A percentile compares a stretch with the other conserved stretches of the same genome.
phyloP scores from a whole-genome alignment of 495 filamentous ascomycete genomes.

The Friedmanniomyces endolithicus region DNA sequence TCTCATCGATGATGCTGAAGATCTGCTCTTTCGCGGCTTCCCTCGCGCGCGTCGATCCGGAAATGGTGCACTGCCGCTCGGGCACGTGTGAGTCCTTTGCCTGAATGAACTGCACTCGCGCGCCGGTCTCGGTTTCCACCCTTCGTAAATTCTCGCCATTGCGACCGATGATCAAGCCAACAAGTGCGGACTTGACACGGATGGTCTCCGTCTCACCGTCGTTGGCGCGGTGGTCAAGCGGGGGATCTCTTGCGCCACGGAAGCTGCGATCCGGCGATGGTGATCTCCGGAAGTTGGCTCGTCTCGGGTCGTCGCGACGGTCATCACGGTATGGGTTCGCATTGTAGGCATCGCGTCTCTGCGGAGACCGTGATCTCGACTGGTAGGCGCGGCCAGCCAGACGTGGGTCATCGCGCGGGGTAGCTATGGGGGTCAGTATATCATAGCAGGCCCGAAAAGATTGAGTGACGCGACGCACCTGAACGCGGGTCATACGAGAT shows the following conservation, averaged over 20 bases:
- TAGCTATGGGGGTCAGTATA: conserved; percentile 1
- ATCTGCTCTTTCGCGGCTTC: conserved; percentile 62
- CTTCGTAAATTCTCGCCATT: conserved; percentile 70
- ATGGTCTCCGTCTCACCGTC: conserved; percentile 59
- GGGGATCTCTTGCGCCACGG: conserved; percentile 30
- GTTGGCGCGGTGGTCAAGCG: conserved; percentile 6
- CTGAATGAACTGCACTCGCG: conserved; percentile 72
- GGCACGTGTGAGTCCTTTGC: conserved; percentile 49
- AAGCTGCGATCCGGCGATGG: conserved; percentile 32
- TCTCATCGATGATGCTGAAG: conserved; percentile 70
- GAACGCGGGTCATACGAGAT: conserved; percentile 34
- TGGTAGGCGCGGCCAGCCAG: conserved; percentile 42
- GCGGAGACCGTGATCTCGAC: conserved; percentile 58
- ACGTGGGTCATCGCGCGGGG: conserved; percentile 28
- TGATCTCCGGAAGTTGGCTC: conserved; percentile 26
- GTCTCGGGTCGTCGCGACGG: conserved; percentile 49
- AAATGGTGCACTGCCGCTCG: conserved; percentile 66
- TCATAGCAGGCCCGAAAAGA: not conserved
- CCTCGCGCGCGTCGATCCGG: conserved; percentile 51
- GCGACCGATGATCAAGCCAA: conserved; percentile 73
- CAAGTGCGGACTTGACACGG: conserved; percentile 60
- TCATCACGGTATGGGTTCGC: conserved; percentile 68
- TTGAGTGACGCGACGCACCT: conserved; percentile 21
- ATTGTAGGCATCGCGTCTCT: conserved; percentile 46
- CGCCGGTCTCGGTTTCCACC: conserved; percentile 60